Evolutionary conservation across 2,329 filamentous ascomycete genomes (phyloP), one percentile per base, ranked within the genome.

Genomic region (Talaromyces marneffei): DNA sequence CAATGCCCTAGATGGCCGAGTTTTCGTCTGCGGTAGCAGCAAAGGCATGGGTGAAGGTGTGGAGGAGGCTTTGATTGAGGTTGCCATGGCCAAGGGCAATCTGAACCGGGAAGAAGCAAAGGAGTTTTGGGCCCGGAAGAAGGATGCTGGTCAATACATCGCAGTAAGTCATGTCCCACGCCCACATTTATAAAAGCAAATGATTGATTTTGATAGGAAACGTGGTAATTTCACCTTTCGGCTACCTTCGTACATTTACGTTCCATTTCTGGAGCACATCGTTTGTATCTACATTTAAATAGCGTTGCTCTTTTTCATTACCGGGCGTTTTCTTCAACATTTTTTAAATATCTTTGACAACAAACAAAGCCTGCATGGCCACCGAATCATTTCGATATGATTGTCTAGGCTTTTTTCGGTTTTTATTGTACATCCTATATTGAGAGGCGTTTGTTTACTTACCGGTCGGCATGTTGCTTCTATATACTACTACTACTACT

Each of bases 1-100:
- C 80, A 97, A 97, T 74, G 87, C 92, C 2, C 82, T 97, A n/a
- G 94, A 99, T 70, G 94, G 94, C 1, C 87, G 94, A 57, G 87
- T 97, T 57, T 99, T 99, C 73, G 94, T 99, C 62, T 99, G 94
- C 74, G 94, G 94, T 55, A 95, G 90, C 76, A 92, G 87, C 71
- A 92, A 91, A 79, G 94, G 94, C 61, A 99, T 99, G 94, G 94
- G 94, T 63, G 94, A 97, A 75, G 94, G 94, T 48, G 94, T 99
- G 2, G 90, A 97, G 73, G 83, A 87, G 52, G 90, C 93, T 0
- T 81, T 99, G 14, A 81, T 97, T 27, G 90, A 96, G 65, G 92
- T 97, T 0, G 91, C 92, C 57, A 96, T 96, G 88, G 81, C 87
- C 66, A 97, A 96, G 82, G 94, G 93, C 10, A 92, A 92, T 70